These are phyloP conservation scores for Parmelia sp. DNA, from an alignment of 495 filamentous ascomycete species.

Conservation along the genomic window DNA sequence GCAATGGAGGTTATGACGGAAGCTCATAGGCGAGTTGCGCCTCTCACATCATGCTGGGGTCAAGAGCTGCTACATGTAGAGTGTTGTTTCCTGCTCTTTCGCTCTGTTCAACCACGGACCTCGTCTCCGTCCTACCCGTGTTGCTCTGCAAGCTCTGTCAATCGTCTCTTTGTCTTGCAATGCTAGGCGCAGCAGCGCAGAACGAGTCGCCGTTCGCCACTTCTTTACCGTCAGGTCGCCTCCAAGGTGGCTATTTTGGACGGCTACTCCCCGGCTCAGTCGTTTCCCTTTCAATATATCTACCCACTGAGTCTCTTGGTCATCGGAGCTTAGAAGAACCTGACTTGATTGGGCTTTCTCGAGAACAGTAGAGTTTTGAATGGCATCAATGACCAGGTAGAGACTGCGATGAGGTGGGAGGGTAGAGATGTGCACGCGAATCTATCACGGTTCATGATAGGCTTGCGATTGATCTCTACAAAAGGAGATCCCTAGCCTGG, in stretches of 20 bases:
- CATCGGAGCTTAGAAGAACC: slow-evolving; percentile 29
- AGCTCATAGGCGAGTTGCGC: not conserved
- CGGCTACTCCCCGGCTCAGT: slow-evolving; percentile 25
- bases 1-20: not conserved
- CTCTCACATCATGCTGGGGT: not conserved
- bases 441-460: slow-evolving; percentile 28
- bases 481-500: slow-evolving; percentile 17
- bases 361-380: slow-evolving; percentile 23
- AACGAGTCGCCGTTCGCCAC: slow-evolving; percentile 8
- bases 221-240: slow-evolving; percentile 11
- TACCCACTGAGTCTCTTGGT: slow-evolving; percentile 27
- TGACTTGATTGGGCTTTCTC: slow-evolving; percentile 27
- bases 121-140: not conserved
- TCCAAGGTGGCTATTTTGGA: slow-evolving; percentile 18
- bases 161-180: not conserved
- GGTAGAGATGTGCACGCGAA: slow-evolving; percentile 24
- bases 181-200: slow-evolving; percentile 5
- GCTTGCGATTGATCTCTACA: slow-evolving; percentile 26
- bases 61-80: not conserved
- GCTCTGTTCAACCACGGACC: not conserved
- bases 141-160: not conserved
- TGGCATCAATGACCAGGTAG: slow-evolving; percentile 26
- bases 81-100: not conserved
- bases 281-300: slow-evolving; percentile 28
- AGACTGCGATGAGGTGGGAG: slow-evolving; percentile 25